Percentiles rank a stretch among this genome's conserved stretches.
Evolutionary conservation across 1,139 yeast species (phyloP).

Genomic region (Magnusiomyces ingens): DNA sequence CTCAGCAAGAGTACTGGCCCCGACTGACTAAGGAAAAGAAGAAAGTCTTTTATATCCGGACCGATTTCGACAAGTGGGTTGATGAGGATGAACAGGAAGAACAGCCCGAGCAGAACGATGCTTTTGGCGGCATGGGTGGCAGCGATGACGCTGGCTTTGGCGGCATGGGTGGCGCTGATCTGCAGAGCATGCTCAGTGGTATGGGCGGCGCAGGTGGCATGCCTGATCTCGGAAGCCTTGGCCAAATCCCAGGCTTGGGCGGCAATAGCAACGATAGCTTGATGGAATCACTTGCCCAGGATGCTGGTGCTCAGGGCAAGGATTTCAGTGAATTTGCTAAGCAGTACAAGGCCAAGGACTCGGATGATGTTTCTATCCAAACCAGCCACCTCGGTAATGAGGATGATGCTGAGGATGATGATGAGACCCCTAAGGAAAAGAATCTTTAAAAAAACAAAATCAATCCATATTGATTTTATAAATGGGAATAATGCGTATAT

Average conservation of each 20-base stretch:
- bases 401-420: slow-evolving; percentile 18
- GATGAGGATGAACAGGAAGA: slow-evolving; percentile 87
- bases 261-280: slow-evolving; percentile 16
- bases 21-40: slow-evolving; percentile 72
- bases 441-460: slow-evolving; percentile 1
- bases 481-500: not conserved
- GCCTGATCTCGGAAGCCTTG: slow-evolving; percentile 24
- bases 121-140: slow-evolving; percentile 31
- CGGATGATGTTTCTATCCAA: too few relatives aligned
- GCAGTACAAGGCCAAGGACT: slow-evolving; percentile 7
- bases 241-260: slow-evolving; percentile 28
- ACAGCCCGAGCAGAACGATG: slow-evolving; percentile 37
- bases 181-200: slow-evolving; percentile 27
- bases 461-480: not conserved
- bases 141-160: slow-evolving; percentile 24
- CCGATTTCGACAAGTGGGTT: slow-evolving; percentile 96
- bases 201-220: slow-evolving; percentile 25
- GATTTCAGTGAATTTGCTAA: slow-evolving; percentile 14
- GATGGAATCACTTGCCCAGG: slow-evolving; percentile 13
- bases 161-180: slow-evolving; percentile 27
- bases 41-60: slow-evolving; percentile 69
- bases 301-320: slow-evolving; percentile 16
- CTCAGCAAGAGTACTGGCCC: slow-evolving; percentile 82
- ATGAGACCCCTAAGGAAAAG: slow-evolving; percentile 21
- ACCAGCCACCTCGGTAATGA: slow-evolving; percentile 6